These are phyloP conservation scores for Arthrobotrys megalospora DNA, from an alignment of 2,329 filamentous ascomycete species.

Conservation along the genomic window DNA sequence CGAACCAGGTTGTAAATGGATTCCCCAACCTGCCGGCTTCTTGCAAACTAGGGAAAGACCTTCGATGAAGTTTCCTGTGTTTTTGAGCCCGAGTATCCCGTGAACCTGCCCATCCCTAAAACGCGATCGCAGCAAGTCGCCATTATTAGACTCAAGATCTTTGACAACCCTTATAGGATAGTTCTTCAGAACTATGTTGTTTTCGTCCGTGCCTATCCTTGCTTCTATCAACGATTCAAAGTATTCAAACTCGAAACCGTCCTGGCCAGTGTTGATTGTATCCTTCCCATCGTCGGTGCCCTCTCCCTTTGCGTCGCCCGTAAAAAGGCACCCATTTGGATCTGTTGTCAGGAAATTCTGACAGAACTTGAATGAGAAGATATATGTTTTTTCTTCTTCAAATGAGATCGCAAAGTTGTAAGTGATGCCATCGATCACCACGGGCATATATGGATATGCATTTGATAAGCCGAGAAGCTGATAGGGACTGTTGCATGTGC, in stretches of 20 bases:
- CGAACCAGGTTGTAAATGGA: constrained; percentile 24
- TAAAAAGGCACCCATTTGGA: background rate
- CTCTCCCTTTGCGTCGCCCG: background rate
- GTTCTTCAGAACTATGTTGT: constrained; percentile 17
- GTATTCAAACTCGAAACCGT: constrained; percentile 15
- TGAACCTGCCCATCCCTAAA: constrained; percentile 7
- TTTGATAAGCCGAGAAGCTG: constrained; percentile 23
- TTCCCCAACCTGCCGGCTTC: constrained; percentile 18
- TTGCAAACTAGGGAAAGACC: constrained; percentile 29
- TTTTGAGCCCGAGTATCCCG: constrained; percentile 43
- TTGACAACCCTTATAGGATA: constrained; percentile 26
- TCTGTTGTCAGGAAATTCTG: background rate
- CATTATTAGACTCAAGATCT: background rate
- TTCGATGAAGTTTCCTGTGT: constrained; percentile 22
- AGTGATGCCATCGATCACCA: background rate
- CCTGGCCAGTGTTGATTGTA: background rate
- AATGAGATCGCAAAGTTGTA: constrained; percentile 39
- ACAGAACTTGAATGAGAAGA: constrained; percentile 44
- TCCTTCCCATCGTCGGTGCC: background rate
- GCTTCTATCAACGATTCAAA: background rate
- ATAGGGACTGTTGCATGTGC: constrained; percentile 13
- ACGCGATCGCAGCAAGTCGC: background rate
- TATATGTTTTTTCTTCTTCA: constrained; percentile 33
- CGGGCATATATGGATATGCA: constrained; percentile 39
- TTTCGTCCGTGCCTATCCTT: background rate